phyloP scores from a whole-genome alignment of 1,284 basidiomycete genomes.

The Ustilago crameri region DNA sequence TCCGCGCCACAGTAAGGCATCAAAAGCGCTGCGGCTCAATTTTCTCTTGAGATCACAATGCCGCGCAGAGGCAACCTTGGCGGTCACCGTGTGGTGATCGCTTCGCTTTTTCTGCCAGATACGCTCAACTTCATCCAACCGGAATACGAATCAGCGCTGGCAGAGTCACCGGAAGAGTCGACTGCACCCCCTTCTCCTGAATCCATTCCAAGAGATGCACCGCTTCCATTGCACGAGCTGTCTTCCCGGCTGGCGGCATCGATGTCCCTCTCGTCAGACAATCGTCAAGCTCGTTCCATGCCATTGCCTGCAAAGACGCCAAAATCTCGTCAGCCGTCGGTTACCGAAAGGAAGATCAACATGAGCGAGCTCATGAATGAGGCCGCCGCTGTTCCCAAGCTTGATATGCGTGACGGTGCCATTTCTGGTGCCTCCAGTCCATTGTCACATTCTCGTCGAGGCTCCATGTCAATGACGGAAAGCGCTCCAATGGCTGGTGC shows the following conservation, averaged over 20 bases:
- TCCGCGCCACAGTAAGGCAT: not conserved
- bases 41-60: slow-evolving; percentile 14
- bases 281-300: slow-evolving; percentile 27
- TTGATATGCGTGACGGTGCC: slow-evolving; percentile 31
- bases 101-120: slow-evolving; percentile 61
- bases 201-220: slow-evolving; percentile 19
- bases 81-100: slow-evolving; percentile 64
- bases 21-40: not conserved
- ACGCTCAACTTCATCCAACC: slow-evolving; percentile 54
- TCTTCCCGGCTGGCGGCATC: slow-evolving; percentile 47
- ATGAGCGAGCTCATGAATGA: slow-evolving; percentile 64
- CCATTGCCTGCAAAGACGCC: slow-evolving; percentile 25
- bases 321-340: slow-evolving; percentile 38
- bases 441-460: slow-evolving; percentile 25
- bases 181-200: slow-evolving; percentile 46
- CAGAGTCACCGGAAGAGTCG: slow-evolving; percentile 43
- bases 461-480: slow-evolving; percentile 26
- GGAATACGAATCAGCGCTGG: slow-evolving; percentile 36
- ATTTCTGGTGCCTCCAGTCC: slow-evolving; percentile 51
- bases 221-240: slow-evolving; percentile 55
- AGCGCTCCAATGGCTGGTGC: slow-evolving; percentile 3
- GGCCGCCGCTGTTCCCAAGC: slow-evolving; percentile 44
- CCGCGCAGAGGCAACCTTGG: slow-evolving; percentile 49
- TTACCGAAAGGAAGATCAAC: slow-evolving; percentile 52
- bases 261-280: slow-evolving; percentile 25